These are phyloP conservation scores for Solanum lignicaule DNA, from an alignment of 257 asterid species.

Conservation along the genomic window DNA sequence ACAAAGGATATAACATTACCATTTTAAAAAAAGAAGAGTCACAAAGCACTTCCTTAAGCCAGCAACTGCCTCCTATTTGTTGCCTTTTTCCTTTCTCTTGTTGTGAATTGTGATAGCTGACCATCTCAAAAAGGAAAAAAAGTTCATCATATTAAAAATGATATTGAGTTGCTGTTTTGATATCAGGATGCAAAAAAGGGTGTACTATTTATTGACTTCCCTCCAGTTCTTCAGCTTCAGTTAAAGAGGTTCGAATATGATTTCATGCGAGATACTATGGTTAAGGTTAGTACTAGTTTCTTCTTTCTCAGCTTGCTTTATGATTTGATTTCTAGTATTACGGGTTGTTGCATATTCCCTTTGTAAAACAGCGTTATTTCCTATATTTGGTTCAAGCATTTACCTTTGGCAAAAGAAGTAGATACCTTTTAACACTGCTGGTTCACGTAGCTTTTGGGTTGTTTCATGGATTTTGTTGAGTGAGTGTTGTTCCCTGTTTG, in stretches of 20 bases:
- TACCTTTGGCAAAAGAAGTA: background rate
- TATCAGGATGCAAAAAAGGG: conserved; percentile 97
- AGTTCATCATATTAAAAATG: background rate
- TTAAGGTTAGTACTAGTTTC: conserved; percentile 54
- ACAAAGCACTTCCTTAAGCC: background rate
- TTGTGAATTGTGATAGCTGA: background rate
- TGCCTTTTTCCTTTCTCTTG: background rate
- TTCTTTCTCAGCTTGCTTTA: background rate
- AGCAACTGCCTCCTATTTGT: background rate
- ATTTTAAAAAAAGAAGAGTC: background rate
- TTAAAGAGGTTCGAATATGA: conserved; percentile 96
- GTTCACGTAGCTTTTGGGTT: background rate
- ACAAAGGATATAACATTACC: background rate
- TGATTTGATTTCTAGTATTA: background rate
- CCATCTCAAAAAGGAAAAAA: background rate
- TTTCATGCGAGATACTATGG: conserved; percentile 93
- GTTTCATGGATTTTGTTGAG: background rate
- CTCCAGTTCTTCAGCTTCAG: conserved; percentile 99
- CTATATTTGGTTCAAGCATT: background rate
- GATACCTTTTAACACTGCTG: background rate
- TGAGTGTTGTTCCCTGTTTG: background rate
- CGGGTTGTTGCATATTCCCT: background rate
- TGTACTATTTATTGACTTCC: conserved; percentile 87
- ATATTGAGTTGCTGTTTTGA: conserved; percentile 7
- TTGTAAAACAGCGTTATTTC: background rate